A percentile compares a stretch with the other conserved stretches of the same genome.
Conservation (phyloP, 2,329 filamentous ascomycete genomes). For the Fusarium sp. region DNA sequence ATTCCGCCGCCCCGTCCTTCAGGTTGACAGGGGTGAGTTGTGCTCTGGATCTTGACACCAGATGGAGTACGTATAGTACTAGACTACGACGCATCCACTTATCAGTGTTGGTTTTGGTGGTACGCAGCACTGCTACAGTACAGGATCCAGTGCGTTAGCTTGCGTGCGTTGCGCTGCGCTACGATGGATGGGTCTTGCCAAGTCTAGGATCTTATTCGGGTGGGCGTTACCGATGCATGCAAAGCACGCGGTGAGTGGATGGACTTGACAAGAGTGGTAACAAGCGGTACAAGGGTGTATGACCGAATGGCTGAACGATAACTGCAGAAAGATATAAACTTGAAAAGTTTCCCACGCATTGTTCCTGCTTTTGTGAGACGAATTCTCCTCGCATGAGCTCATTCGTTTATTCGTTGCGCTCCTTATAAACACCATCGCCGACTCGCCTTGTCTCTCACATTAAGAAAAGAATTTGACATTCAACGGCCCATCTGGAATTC, state of each 20-base stretch:
- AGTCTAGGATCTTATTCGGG: conserved; percentile 27
- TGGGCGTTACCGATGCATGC: conserved; percentile 31
- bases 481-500: conserved; percentile 13
- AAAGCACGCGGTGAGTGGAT: conserved; percentile 32
- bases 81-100: background rate
- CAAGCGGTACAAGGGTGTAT: conserved; percentile 21
- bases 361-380: background rate
- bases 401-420: background rate
- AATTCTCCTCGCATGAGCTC: background rate
- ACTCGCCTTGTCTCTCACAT: background rate
- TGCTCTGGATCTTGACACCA: background rate
- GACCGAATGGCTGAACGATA: conserved; percentile 23
- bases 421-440: background rate
- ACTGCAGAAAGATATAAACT: conserved; percentile 28
- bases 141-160: background rate
- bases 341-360: conserved; percentile 29
- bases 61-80: background rate
- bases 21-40: conserved; percentile 24
- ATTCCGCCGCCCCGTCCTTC: conserved; percentile 28
- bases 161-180: background rate
- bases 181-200: conserved; percentile 25
- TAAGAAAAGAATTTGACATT: background rate
- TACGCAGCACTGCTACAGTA: background rate
- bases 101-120: background rate
- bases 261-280: conserved; percentile 23